A percentile compares a stretch with the other conserved stretches of the same genome.
Evolutionary conservation across 2,329 filamentous ascomycete species (phyloP).

Genomic region (Cladosporium sp.): DNA sequence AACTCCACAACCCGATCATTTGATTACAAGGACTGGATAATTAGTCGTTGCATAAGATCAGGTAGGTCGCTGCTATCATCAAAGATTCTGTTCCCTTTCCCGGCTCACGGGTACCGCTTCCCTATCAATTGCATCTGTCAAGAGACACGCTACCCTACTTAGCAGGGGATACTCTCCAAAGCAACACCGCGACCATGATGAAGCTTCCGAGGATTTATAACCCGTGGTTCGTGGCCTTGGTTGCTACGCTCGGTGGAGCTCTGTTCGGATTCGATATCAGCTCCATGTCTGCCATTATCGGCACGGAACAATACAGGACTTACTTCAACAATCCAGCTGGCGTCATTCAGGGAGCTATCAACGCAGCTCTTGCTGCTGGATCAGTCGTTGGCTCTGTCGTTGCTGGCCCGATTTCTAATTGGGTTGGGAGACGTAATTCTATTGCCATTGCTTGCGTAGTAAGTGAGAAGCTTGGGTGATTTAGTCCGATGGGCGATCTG

Average conservation of each 20-base stretch:
- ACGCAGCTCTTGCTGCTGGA: constrained; percentile 46
- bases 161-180: not conserved
- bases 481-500: too few relatives aligned
- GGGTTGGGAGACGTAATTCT: constrained; percentile 42
- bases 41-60: not conserved
- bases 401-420: constrained; percentile 44
- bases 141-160: not conserved
- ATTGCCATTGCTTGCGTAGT: constrained; percentile 45
- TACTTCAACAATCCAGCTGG: constrained; percentile 50
- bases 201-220: constrained; percentile 50
- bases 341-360: constrained; percentile 46
- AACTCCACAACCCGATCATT: not conserved
- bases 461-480: too few relatives aligned
- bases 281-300: constrained; percentile 51
- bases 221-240: constrained; percentile 48
- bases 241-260: constrained; percentile 51
- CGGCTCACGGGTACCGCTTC: not conserved
- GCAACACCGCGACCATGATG: not conserved
- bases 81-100: not conserved
- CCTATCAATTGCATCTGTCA: not conserved
- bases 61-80: not conserved
- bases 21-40: not conserved
- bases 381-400: constrained; percentile 45
- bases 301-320: constrained; percentile 44
- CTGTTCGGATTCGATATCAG: constrained; percentile 54